These are phyloP conservation scores for Leishmania arabica DNA, from an alignment of 208 protist species.

Conservation along the genomic window DNA sequence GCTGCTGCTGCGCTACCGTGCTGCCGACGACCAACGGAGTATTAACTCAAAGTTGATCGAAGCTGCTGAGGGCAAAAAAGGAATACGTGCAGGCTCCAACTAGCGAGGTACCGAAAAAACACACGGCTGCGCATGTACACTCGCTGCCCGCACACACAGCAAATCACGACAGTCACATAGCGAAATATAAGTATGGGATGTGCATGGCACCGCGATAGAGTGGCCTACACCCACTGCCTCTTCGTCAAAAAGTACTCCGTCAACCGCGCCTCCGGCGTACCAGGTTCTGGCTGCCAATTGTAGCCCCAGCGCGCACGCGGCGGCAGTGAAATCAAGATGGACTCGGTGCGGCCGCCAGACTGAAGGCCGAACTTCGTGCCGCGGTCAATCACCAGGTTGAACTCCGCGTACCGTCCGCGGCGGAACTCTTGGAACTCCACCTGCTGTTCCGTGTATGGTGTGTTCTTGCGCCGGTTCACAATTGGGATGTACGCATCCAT, in stretches of 20 bases:
- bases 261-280: constrained; percentile 34
- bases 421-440: constrained; percentile 82
- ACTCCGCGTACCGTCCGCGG: constrained; percentile 84
- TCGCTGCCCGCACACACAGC: not conserved
- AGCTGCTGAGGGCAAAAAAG: not conserved
- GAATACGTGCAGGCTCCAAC: not conserved
- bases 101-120: not conserved
- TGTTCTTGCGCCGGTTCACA: constrained; percentile 46
- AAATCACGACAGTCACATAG: not conserved
- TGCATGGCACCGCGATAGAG: not conserved
- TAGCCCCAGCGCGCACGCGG: constrained; percentile 47
- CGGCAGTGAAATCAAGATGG: constrained; percentile 90
- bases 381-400: constrained; percentile 70
- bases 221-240: constrained; percentile 25
- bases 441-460: constrained; percentile 41
- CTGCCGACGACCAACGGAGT: not conserved
- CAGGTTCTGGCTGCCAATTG: constrained; percentile 34
- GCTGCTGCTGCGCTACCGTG: not conserved
- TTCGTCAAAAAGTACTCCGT: constrained; percentile 42
- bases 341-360: constrained; percentile 81
- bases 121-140: not conserved
- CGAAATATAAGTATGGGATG: not conserved
- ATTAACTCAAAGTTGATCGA: not conserved
- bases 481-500: constrained; percentile 70
- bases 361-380: constrained; percentile 90